Percentiles rank a stretch among this genome's conserved stretches.
Evolutionary conservation across 768 basidiomycete genomes (phyloP).

Genomic region (Lentinula guzmanii): DNA sequence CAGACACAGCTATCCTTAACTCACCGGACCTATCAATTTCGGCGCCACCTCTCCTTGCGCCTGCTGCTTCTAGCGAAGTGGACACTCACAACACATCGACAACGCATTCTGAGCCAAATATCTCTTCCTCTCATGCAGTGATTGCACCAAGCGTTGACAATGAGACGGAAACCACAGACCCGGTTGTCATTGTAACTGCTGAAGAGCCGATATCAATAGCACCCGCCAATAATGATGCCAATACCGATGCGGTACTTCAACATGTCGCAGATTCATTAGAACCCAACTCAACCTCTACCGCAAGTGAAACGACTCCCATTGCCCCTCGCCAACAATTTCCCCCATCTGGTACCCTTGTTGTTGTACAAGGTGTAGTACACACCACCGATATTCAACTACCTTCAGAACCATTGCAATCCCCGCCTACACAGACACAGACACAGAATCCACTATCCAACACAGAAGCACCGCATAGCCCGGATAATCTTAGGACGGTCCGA

Average conservation of each 20-base stretch:
- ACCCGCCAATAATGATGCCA: not conserved
- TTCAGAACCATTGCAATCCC: not conserved
- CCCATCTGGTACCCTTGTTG: slow-evolving; percentile 63
- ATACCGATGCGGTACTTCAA: not conserved
- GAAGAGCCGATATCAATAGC: not conserved
- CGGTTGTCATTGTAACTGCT: not conserved
- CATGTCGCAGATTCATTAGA: not conserved
- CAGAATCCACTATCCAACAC: not conserved
- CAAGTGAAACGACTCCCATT: not conserved
- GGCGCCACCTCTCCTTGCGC: not conserved
- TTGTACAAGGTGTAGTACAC: slow-evolving; percentile 80
- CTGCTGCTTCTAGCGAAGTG: not conserved
- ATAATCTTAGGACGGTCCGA: not conserved
- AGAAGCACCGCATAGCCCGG: not conserved
- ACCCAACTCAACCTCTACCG: not conserved
- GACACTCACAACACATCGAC: not conserved
- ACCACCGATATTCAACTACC: slow-evolving; percentile 58
- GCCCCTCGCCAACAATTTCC: slow-evolving; percentile 10
- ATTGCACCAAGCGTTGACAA: not conserved
- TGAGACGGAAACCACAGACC: not conserved
- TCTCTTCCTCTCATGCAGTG: not conserved
- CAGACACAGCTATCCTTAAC: not conserved
- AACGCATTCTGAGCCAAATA: not conserved
- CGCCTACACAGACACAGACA: not conserved
- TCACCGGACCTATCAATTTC: not conserved